These are phyloP conservation scores for Castanospermum australe DNA, from an alignment of 306 rosid genomes.

Conservation along the genomic window DNA sequence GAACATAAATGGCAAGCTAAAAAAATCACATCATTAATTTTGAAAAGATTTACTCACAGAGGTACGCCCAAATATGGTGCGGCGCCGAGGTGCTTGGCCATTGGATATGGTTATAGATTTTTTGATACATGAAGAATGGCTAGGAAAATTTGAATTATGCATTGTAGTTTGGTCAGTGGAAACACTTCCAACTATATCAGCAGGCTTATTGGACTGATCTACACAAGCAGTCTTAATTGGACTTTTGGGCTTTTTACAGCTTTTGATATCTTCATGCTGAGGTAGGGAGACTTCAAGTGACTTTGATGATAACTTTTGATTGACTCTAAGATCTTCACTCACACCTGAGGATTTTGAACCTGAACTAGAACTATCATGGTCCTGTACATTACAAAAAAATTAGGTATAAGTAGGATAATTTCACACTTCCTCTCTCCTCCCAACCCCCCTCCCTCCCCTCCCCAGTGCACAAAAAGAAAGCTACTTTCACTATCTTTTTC, in stretches of 20 bases:
- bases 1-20: slow-evolving; percentile 12
- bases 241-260: slow-evolving; percentile 24
- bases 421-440: not conserved
- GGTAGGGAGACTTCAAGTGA: slow-evolving; percentile 32
- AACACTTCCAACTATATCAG: slow-evolving; percentile 28
- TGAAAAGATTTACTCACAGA: slow-evolving; percentile 62
- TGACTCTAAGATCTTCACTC: slow-evolving; percentile 37
- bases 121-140: slow-evolving; percentile 40
- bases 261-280: slow-evolving; percentile 39
- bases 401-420: not conserved
- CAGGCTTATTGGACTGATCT: slow-evolving; percentile 37
- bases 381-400: slow-evolving; percentile 50
- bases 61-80: slow-evolving; percentile 62
- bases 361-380: slow-evolving; percentile 41
- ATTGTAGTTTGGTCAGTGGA: slow-evolving; percentile 33
- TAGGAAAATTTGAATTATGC: slow-evolving; percentile 29
- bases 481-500: not conserved
- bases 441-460: not conserved
- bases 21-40: slow-evolving; percentile 9
- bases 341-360: slow-evolving; percentile 44
- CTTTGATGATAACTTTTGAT: slow-evolving; percentile 33
- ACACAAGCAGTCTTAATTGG: slow-evolving; percentile 30
- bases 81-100: slow-evolving; percentile 45
- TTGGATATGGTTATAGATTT: slow-evolving; percentile 55
- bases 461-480: not conserved